Conservation (phyloP, 2,329 filamentous ascomycete genomes). For the Calycina marina region DNA sequence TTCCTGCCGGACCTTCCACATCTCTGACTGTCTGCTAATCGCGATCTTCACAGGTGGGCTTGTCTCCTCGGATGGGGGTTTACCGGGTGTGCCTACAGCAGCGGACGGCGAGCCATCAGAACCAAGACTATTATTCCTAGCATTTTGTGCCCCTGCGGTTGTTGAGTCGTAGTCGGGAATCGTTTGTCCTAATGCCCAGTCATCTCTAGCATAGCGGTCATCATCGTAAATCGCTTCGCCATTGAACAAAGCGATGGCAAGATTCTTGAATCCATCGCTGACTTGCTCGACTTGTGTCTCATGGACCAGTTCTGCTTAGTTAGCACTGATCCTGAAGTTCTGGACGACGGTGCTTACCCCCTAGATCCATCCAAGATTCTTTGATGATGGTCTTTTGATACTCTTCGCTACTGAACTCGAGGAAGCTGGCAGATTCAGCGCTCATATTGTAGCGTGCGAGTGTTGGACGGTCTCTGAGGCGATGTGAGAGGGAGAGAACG, state of each 20-base stretch:
- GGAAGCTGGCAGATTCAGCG: not conserved
- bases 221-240: constrained; percentile 3
- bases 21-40: not conserved
- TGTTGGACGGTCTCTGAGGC: not conserved
- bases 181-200: not conserved
- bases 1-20: not conserved
- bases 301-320: too few relatives aligned
- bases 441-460: not conserved
- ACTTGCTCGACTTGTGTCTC: constrained; percentile 1
- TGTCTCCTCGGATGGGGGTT: too few relatives aligned
- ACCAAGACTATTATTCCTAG: too few relatives aligned
- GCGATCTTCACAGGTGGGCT: not conserved
- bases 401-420: too few relatives aligned
- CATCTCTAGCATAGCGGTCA: not conserved
- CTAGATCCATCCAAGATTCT: too few relatives aligned
- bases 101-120: not conserved
- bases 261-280: constrained; percentile 4
- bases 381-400: too few relatives aligned
- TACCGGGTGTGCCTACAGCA: too few relatives aligned
- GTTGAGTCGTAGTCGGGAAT: not conserved
- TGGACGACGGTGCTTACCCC: too few relatives aligned
- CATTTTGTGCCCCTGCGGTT: too few relatives aligned
- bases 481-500: not conserved
- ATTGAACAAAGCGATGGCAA: constrained; percentile 8
- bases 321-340: too few relatives aligned